Conservation (phyloP, 2,329 filamentous ascomycete species). For the Ophiostoma perfectum region DNA sequence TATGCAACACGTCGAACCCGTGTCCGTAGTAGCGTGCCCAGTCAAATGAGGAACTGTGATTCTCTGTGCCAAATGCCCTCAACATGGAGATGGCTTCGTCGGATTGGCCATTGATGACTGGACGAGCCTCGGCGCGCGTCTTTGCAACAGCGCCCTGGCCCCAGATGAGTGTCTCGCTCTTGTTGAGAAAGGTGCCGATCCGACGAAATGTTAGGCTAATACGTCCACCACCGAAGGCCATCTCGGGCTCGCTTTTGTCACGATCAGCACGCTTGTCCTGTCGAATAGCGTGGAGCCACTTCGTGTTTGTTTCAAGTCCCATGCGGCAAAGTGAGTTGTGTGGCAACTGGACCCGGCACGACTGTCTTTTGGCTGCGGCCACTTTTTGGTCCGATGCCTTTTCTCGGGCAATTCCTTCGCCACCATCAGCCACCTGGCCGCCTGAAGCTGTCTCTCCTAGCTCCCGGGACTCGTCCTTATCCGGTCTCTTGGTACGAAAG, state of each 20-base stretch:
- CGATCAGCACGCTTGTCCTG: slow-evolving; percentile 68
- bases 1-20: slow-evolving; percentile 80
- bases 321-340: slow-evolving; percentile 87
- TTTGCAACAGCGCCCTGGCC: slow-evolving; percentile 82
- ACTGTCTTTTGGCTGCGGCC: neutral
- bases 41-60: slow-evolving; percentile 64
- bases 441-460: slow-evolving; percentile 20
- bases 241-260: slow-evolving; percentile 66
- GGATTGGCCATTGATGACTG: slow-evolving; percentile 64
- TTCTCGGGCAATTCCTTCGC: neutral
- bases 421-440: slow-evolving; percentile 17
- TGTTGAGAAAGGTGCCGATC: slow-evolving; percentile 78
- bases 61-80: slow-evolving; percentile 77
- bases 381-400: neutral
- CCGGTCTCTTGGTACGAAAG: slow-evolving; percentile 69
- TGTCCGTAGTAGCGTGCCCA: slow-evolving; percentile 71
- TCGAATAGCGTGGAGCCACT: slow-evolving; percentile 89
- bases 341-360: slow-evolving; percentile 60
- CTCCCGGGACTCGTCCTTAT: slow-evolving; percentile 33
- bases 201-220: slow-evolving; percentile 88
- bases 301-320: slow-evolving; percentile 72
- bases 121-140: slow-evolving; percentile 50
- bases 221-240: slow-evolving; percentile 66
- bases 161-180: slow-evolving; percentile 67
- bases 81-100: slow-evolving; percentile 64